Evolutionary conservation across 73 alveolate genomes (phyloP).

Genomic region (Paraurostyla sp.): DNA sequence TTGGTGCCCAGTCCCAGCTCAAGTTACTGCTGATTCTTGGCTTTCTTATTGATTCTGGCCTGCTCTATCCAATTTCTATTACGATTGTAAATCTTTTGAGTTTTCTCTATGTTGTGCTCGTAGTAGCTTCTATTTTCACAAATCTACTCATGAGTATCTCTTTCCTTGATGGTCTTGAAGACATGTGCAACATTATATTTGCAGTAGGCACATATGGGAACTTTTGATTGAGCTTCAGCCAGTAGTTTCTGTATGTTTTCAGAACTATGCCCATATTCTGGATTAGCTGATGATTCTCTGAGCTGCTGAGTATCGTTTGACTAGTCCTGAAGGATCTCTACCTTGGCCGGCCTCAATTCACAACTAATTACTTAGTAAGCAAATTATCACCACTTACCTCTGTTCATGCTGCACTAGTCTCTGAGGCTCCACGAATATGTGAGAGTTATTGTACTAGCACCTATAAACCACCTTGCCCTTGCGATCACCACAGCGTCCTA

Average conservation of each 20-base stretch:
- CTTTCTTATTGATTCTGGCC: slow-evolving; percentile 1
- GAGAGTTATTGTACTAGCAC: slow-evolving; percentile 40
- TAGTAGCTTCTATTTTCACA: slow-evolving; percentile 12
- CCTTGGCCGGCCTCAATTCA: slow-evolving; percentile 6
- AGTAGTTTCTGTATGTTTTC: not conserved
- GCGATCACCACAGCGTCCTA: slow-evolving; percentile 65
- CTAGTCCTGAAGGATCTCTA: not conserved
- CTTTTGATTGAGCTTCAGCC: not conserved
- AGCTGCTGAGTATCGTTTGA: not conserved
- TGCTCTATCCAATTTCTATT: slow-evolving; percentile 46
- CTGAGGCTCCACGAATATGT: slow-evolving; percentile 8
- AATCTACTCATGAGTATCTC: slow-evolving; percentile 35
- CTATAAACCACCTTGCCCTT: slow-evolving; percentile 45
- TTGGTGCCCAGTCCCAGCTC: slow-evolving; percentile 34
- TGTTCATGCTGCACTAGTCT: slow-evolving; percentile 23
- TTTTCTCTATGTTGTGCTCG: slow-evolving; percentile 12
- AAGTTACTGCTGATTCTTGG: slow-evolving; percentile 14
- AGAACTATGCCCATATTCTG: not conserved
- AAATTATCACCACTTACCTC: not conserved
- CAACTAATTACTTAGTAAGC: slow-evolving; percentile 24
- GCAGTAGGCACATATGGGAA: slow-evolving; percentile 46
- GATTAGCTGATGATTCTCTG: no score
- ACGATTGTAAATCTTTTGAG: slow-evolving; percentile 16
- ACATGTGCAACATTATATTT: slow-evolving; percentile 53
- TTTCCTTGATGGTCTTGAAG: slow-evolving; percentile 24